A percentile compares a stretch with the other conserved stretches of the same genome.
phyloP scores from a whole-genome alignment of 2,329 filamentous ascomycete species.

The Leptodontidium sp. region DNA sequence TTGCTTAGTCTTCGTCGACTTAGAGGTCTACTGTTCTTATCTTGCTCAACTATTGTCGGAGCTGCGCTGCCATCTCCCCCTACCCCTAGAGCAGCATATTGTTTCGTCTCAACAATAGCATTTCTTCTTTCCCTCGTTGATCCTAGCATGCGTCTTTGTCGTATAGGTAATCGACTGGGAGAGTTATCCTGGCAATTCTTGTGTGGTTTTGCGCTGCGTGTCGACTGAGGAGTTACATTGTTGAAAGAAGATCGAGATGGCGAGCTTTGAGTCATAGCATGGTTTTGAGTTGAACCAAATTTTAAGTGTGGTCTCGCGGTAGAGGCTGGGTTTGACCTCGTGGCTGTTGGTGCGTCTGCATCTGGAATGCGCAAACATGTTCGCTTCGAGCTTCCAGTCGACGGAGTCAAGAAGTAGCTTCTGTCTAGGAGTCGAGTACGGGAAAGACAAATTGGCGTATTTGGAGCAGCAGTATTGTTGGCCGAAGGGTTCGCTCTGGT shows the following conservation, averaged over 20 bases:
- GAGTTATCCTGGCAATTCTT: background rate
- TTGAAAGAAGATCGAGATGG: slow-evolving; percentile 20
- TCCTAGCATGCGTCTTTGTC: background rate
- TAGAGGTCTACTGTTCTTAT: slow-evolving; percentile 9
- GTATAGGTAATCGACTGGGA: background rate
- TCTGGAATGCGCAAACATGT: background rate
- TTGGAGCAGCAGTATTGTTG: background rate
- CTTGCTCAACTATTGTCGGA: slow-evolving; percentile 8
- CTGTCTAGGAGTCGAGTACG: slow-evolving; percentile 9
- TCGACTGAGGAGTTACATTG: slow-evolving; percentile 7
- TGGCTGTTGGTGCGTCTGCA: slow-evolving; percentile 8
- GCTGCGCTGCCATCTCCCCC: slow-evolving; percentile 18
- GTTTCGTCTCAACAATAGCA: background rate
- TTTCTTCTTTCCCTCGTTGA: slow-evolving; percentile 3
- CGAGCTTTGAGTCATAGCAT: slow-evolving; percentile 11
- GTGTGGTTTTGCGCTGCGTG: background rate
- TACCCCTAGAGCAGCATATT: background rate
- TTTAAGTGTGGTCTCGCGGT: background rate
- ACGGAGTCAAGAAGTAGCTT: slow-evolving; percentile 19
- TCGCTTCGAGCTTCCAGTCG: slow-evolving; percentile 22
- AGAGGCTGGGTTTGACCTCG: slow-evolving; percentile 14
- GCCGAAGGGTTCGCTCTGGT: slow-evolving; percentile 24
- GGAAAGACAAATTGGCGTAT: slow-evolving; percentile 19
- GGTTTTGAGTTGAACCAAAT: slow-evolving; percentile 7
- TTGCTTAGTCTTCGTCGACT: slow-evolving; percentile 33